Base-by-base conservation (phyloP, 352 stramenopile genomes). In the Phytophthora niederhauseri region DNA sequence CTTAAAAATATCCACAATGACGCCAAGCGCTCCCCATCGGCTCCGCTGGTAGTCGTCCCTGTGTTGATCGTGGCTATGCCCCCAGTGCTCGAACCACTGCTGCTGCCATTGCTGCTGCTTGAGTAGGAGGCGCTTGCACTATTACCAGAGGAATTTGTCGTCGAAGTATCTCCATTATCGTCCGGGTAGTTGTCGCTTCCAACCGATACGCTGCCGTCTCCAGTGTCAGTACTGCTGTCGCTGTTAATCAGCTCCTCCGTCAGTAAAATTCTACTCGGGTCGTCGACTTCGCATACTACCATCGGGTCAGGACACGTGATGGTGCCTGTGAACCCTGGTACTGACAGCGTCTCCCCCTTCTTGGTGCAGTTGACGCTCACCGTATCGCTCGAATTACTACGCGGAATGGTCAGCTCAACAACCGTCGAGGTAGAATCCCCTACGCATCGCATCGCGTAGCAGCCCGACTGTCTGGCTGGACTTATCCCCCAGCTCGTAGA, bases 221-320 rank as follows among this genome's bases (percentile, higher is more conserved):
- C 43, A 49, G 6, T 7, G 38, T 45, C 38, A 45, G 36, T 28
- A 3, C 45, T 52, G 19, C n/a, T 19, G 9, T 52, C 45, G 14
- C n/a, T 28, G 45, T 12, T 52, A 52, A 28, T 11, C 9, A 52
- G 19, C 19, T 52, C 45, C 9, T 64, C 28, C 26, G 45, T 50
- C 26, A 68, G 15, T 19, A 70, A 7, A 17, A 59, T 14, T 49
- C 26, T 49, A 17, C 48, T 72, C 9, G 52, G 34, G 22, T 64
- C 51, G 8, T 53, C 50, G n/a, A 43, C 9, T 24, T 48, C 75
- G 46, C 87, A 95, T 41, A 93, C 78, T 20, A 88, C 70, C 15
- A 72, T 45, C 24, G 87, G 85, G 31, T 94, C 87, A 4, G 85
- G 85, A 49, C 87, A 93, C 11, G 82, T 84, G 38, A 95, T 61